Base-by-base conservation (phyloP, 2,329 filamentous ascomycete species). In the Xylaria sp. region DNA sequence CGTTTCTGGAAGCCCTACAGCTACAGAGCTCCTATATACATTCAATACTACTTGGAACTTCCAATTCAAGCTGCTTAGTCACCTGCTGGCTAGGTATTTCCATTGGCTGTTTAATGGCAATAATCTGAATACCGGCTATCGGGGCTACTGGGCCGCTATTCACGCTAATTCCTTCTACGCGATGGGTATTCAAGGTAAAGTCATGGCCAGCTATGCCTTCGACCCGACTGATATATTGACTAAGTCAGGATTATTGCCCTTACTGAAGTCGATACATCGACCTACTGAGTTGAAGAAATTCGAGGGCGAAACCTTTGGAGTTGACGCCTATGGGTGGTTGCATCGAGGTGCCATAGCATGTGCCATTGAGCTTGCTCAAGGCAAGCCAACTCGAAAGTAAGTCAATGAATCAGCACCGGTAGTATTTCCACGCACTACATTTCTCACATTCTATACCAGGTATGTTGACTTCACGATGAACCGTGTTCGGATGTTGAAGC, bases 311-410 rank as follows among this genome's bases (percentile, higher is more conserved):
- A 97, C 92, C 1, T 86, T 99, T 53, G 96, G 92, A n/a, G 90
- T 99, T 39, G 96, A 99, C 79, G 95, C 92, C 64, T 99, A 99
- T 85, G 96, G 95, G 78, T 99, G 96, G 96, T 89, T 99, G 62
- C 96, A 99, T 80, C 91, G 96, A 72, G 96, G 94, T 61, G 94
- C 94, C 53, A 90, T 96, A 71, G 88, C 92, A 56, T 98, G 95
- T 82, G 93, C 95, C 69, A 89, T 96, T 74, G 96, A 98, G 75
- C 86, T 99, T 69, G 96, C 94, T 39, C 87, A 95, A 74, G 93
- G 89, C 74, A 96, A 93, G 78, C 94, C 93, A 15, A 98, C 94
- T 0, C 90, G 88, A 61, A 96, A 93, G 92, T 96, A 84, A 77
- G 87, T 80, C 17, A 47, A 66, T 68, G 56, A 53, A 44, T 33